These are phyloP conservation scores for Rhodomyrtus tomentosa DNA, from an alignment of 345 rosid species.

Conservation along the genomic window DNA sequence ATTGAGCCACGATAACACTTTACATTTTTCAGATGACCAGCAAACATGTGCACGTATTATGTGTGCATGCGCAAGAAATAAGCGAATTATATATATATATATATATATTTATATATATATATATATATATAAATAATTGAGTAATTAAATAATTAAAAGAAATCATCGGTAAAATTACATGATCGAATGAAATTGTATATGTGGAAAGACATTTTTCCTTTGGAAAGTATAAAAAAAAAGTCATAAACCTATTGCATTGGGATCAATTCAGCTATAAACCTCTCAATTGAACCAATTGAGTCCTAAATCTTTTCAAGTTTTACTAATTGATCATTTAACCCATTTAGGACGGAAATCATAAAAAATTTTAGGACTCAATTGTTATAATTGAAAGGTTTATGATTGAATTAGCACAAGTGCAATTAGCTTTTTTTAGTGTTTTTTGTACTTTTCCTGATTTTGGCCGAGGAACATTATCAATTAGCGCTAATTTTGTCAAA, in stretches of 20 bases:
- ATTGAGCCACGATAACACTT: background rate
- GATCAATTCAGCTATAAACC: no score
- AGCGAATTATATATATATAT: background rate
- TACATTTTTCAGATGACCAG: background rate
- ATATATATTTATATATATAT: background rate
- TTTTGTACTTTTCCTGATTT: no score
- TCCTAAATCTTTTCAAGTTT: no score
- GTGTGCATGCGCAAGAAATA: background rate
- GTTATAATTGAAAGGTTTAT: no score
- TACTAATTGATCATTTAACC: no score
- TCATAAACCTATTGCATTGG: no score
- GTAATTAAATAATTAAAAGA: background rate
- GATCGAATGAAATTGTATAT: background rate
- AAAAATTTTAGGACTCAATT: no score
- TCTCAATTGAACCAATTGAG: no score
- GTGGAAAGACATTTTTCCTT: background rate
- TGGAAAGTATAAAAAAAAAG: no score
- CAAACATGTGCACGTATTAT: background rate
- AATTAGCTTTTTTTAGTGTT: no score
- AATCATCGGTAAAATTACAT: background rate
- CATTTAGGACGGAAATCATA: no score
- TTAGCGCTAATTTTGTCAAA: background rate
- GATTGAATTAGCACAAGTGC: no score
- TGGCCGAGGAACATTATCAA: background rate
- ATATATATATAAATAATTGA: background rate